Evolutionary conservation across 768 basidiomycete species (phyloP), one percentile per base, ranked within the genome.

Genomic region (Trametes punicea): DNA sequence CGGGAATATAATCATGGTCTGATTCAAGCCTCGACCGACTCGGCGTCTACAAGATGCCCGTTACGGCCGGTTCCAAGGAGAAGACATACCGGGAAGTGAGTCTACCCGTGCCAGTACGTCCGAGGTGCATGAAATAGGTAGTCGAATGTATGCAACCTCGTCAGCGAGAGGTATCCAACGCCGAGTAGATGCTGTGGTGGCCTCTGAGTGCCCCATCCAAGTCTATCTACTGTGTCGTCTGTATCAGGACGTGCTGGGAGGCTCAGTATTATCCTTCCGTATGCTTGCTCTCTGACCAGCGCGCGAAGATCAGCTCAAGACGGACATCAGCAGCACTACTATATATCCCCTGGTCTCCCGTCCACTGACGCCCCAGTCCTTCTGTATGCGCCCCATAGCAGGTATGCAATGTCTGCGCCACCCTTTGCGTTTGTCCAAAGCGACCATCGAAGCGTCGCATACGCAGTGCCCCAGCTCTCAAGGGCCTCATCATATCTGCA

Each of bases 301-400:
- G 16, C 41, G 44, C 13, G 40, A 55, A 51, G 55, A 55, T 39
- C 51, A 46, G n/a, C 36, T 40, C 25, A 49, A 58, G 38, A 33
- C 60, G 47, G 30, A 53, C 64, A 44, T 69, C 64, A 46, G 60
- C 68, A 34, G 61, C 51, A 64, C 55, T n/a, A n/a, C n/a, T n/a
- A n/a, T 53, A 64, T 67, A 29, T 63, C 68, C 47, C 66, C 66
- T 25, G 60, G 55, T 41, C 54, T 57, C 51, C 61, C 41, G 38
- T 64, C 60, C 57, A 44, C 46, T 21, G 38, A 60, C 16, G 55
- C 60, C 16, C 71, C 74, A 51, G 70, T 60, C 59, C 79, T 81
- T 52, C n/a, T n/a, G n/a, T n/a, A n/a, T n/a, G n/a, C 85, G 63
- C 89, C 85, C 13, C 87, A 65, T 30, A 85, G 74, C 63, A 85